Base-by-base conservation (phyloP, 352 stramenopile species). In the Pythium phragmitis region DNA sequence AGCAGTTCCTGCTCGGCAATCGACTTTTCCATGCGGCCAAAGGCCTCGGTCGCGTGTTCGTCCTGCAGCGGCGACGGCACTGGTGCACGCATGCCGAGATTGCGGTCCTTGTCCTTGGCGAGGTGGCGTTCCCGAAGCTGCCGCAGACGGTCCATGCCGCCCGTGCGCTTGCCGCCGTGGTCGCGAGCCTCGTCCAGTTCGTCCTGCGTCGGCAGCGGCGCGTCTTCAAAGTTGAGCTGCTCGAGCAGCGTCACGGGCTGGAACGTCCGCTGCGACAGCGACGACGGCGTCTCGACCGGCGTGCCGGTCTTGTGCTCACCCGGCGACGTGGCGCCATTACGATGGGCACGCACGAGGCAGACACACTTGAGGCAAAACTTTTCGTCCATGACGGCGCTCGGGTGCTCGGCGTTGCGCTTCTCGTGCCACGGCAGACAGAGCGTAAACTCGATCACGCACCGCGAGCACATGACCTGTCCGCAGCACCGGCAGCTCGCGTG, bases 361-460 rank as follows among this genome's bases (percentile, higher is more conserved):
- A 91, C 79, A 69, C 82, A 91, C 53, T 91, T 91, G 60, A 88
- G 85, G 69, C 82, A 91, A 37, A 91, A 72, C 65, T 89, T 89
- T 28, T 89, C 77, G 50, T 73, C 68, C 58, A 87, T 85, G 43
- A 89, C 80, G 43, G 80, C 78, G 41, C 77, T 87, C 8, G 79
- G 75, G 63, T 87, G 79, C 34, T 88, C 77, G 12, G 75, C 73
- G 45, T 65, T 72, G n/a, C 79, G 79, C 48, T 73, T 71, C 45
- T 88, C 79, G 60, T 72, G 67, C 21, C 63, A 64, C 17, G 79
- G 79, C 14, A 72, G 75, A 60, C 77, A 88, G 45, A 92, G 68
- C 41, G 80, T 79, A 61, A 92, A 67, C n/a, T 72, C 75, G 63
- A 86, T 75, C 74, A 89, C 83, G 50, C 82, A 91, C 17, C 72